Conservation (phyloP, 2,329 filamentous ascomycete species). For the Fusarium nelsonii region DNA sequence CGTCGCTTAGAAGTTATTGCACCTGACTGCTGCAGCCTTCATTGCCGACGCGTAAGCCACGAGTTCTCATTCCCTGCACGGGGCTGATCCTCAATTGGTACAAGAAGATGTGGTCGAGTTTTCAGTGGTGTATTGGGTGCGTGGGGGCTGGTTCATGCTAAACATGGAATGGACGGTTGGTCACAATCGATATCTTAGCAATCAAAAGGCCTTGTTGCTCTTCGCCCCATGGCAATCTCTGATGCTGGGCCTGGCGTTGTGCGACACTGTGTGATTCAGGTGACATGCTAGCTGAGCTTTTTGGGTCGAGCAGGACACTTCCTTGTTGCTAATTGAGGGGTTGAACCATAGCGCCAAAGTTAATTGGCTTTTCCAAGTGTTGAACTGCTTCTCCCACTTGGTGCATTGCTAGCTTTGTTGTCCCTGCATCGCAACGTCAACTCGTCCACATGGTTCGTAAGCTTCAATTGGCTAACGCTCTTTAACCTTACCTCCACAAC, state of each 20-base stretch:
- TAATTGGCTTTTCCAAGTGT: background rate
- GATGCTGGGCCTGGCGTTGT: no score
- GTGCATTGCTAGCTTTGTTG: background rate
- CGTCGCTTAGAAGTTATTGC: background rate
- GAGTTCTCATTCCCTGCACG: background rate
- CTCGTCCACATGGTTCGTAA: background rate
- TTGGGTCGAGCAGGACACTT: no score
- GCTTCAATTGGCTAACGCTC: background rate
- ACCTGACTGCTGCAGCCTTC: background rate
- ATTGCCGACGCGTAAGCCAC: conserved; percentile 22
- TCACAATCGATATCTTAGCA: background rate
- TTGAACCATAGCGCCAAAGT: background rate
- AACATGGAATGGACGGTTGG: background rate
- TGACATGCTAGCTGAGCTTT: background rate
- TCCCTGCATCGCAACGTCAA: background rate
- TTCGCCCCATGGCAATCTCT: background rate
- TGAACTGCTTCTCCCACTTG: background rate
- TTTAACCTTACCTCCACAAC: background rate
- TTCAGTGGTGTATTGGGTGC: conserved; percentile 1
- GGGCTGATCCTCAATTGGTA: background rate
- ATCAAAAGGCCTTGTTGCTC: background rate
- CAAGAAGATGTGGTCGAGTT: background rate
- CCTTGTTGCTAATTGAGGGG: background rate
- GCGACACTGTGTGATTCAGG: conserved; percentile 2
- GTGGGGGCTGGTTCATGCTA: background rate